Evolutionary conservation across 2,329 filamentous ascomycete species (phyloP).

Genomic region (Endoconidiophora polonica): DNA sequence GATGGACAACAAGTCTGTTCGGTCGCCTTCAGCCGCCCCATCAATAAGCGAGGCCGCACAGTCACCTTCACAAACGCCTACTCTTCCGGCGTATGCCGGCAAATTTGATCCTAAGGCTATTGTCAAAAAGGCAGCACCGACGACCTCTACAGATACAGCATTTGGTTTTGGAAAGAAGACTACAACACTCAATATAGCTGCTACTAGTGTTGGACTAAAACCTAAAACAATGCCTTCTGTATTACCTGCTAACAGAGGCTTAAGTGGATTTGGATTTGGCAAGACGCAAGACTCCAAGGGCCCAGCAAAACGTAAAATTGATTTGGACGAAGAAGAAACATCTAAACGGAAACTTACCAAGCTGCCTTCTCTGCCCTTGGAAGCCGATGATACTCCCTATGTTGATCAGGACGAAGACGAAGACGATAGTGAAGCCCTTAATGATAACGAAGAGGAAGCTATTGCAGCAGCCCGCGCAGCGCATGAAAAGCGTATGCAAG

Average conservation of each 20-base stretch:
- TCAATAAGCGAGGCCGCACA: slow-evolving; percentile 29
- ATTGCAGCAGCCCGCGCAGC: slow-evolving; percentile 72
- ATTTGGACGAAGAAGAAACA: slow-evolving; percentile 77
- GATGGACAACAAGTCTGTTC: slow-evolving; percentile 53
- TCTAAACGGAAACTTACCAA: slow-evolving; percentile 80
- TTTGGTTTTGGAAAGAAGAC: slow-evolving; percentile 23
- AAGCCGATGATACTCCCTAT: slow-evolving; percentile 44
- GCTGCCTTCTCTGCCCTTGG: slow-evolving; percentile 60
- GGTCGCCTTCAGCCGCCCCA: slow-evolving; percentile 28
- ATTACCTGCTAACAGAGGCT: slow-evolving; percentile 48
- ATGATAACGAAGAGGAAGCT: slow-evolving; percentile 71
- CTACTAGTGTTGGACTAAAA: slow-evolving; percentile 1
- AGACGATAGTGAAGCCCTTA: slow-evolving; percentile 60
- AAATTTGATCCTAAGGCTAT: slow-evolving; percentile 55
- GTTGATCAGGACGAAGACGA: slow-evolving; percentile 51
- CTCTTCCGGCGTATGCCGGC: slow-evolving; percentile 41
- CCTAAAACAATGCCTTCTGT: slow-evolving; percentile 28
- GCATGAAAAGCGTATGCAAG: slow-evolving; percentile 57
- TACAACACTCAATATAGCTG: slow-evolving; percentile 10
- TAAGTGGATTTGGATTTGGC: slow-evolving; percentile 69
- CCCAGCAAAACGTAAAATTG: slow-evolving; percentile 55
- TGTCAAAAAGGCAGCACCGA: slow-evolving; percentile 50
- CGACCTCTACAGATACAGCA: slow-evolving; percentile 30
- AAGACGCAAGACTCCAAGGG: slow-evolving; percentile 50
- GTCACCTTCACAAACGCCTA: slow-evolving; percentile 27